Evolutionary conservation across 768 basidiomycete species (phyloP).

Genomic region (Lactarius akahatsu): DNA sequence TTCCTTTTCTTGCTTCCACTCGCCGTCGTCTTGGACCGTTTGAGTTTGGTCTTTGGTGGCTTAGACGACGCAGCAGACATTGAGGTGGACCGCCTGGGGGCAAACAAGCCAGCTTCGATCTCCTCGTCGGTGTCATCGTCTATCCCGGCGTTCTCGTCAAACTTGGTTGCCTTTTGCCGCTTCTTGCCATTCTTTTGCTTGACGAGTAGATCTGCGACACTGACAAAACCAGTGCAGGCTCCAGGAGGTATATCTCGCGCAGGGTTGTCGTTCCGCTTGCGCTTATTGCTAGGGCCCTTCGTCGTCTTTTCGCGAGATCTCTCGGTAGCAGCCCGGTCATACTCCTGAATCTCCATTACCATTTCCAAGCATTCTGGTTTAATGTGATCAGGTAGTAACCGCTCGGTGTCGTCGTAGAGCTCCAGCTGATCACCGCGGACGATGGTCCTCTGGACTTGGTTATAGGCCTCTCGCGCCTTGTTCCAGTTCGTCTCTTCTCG

Average conservation of each 20-base stretch:
- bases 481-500: constrained; percentile 91
- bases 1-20: constrained; percentile 38
- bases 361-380: constrained; percentile 79
- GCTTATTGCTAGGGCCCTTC: constrained; percentile 47
- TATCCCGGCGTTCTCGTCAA: constrained; percentile 51
- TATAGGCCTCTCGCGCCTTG: constrained; percentile 81
- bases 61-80: constrained; percentile 40
- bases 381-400: constrained; percentile 74
- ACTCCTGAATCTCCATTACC: constrained; percentile 75
- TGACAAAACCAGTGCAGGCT: constrained; percentile 71
- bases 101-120: constrained; percentile 55
- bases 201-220: constrained; percentile 58
- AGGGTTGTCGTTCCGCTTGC: constrained; percentile 68
- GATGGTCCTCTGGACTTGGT: constrained; percentile 86
- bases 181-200: constrained; percentile 47
- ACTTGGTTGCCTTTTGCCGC: constrained; percentile 41
- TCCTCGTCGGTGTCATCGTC: constrained; percentile 71
- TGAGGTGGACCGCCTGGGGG: constrained; percentile 51
- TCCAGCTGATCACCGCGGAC: constrained; percentile 83
- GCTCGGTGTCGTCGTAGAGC: constrained; percentile 88
- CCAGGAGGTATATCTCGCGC: constrained; percentile 70
- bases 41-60: constrained; percentile 38
- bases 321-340: constrained; percentile 52
- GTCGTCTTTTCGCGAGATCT: constrained; percentile 38
- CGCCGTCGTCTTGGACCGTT: constrained; percentile 43